These are phyloP conservation scores for Ophiostoma tasmaniense DNA, from an alignment of 2,329 filamentous ascomycete species.

Conservation along the genomic window DNA sequence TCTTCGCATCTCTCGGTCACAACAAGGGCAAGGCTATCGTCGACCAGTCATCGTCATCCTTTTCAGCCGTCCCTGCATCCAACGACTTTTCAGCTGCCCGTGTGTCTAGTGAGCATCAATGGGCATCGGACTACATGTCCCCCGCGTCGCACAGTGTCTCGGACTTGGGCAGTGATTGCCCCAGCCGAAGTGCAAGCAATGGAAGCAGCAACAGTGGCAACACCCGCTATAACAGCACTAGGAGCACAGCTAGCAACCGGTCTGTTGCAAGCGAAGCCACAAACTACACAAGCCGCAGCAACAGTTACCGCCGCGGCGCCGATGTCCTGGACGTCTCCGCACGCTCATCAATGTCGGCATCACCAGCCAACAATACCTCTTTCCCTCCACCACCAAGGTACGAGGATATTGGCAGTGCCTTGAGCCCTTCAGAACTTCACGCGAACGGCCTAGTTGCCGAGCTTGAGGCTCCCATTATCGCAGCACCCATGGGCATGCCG, in stretches of 20 bases:
- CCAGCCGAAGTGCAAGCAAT: slow-evolving; percentile 14
- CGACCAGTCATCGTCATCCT: slow-evolving; percentile 19
- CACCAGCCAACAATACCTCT: slow-evolving; percentile 13
- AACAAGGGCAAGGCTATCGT: slow-evolving; percentile 30
- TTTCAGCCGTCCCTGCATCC: not conserved
- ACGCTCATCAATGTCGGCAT: slow-evolving; percentile 1
- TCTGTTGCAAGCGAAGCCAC: not conserved
- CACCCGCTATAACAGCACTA: slow-evolving; percentile 6
- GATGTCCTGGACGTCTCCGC: not conserved
- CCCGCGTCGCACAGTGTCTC: slow-evolving; percentile 8
- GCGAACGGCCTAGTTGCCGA: slow-evolving; percentile 43
- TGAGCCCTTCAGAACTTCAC: slow-evolving; percentile 33
- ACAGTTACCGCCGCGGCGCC: slow-evolving; percentile 5
- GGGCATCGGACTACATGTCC: not conserved
- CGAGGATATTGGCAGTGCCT: slow-evolving; percentile 27
- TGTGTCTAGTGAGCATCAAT: not conserved
- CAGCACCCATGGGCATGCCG: slow-evolving; percentile 12
- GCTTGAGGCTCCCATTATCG: slow-evolving; percentile 41
- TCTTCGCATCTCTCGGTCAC: slow-evolving; percentile 46
- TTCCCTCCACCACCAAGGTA: slow-evolving; percentile 41
- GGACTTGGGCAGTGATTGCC: slow-evolving; percentile 8
- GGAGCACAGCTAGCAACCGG: slow-evolving; percentile 18
- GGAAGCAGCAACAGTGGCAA: slow-evolving; percentile 10
- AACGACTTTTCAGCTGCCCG: not conserved
- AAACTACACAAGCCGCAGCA: slow-evolving; percentile 9